These are phyloP conservation scores for Fusarium sp. DNA, from an alignment of 2,329 filamentous ascomycete genomes.

Conservation along the genomic window DNA sequence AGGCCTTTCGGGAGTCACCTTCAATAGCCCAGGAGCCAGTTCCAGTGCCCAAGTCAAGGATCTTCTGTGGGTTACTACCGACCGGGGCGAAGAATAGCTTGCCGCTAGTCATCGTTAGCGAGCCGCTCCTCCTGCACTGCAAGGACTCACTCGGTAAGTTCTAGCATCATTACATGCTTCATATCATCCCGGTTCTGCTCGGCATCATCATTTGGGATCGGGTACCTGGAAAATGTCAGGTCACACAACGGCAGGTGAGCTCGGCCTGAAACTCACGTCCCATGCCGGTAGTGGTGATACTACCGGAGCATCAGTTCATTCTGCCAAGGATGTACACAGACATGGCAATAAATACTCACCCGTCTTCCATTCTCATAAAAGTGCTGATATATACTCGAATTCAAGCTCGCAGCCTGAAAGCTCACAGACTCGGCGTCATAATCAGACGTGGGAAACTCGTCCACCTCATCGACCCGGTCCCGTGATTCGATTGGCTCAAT, in stretches of 20 bases:
- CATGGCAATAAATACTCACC: not conserved
- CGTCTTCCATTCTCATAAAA: slow-evolving; percentile 41
- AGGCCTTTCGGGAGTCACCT: not conserved
- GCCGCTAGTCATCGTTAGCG: slow-evolving; percentile 20
- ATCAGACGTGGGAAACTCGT: slow-evolving; percentile 37
- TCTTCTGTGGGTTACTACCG: slow-evolving; percentile 26
- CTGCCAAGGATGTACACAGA: not conserved
- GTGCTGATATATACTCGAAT: slow-evolving; percentile 39
- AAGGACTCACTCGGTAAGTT: slow-evolving; percentile 38
- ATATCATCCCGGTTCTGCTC: slow-evolving; percentile 43
- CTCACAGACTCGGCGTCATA: slow-evolving; percentile 27
- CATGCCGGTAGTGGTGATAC: slow-evolving; percentile 42
- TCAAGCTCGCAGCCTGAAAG: slow-evolving; percentile 35
- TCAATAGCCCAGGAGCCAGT: slow-evolving; percentile 42
- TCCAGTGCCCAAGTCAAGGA: slow-evolving; percentile 38
- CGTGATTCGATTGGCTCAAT: not conserved
- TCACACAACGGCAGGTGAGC: not conserved
- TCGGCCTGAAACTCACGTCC: slow-evolving; percentile 23
- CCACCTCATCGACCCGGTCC: slow-evolving; percentile 16
- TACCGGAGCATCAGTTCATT: not conserved
- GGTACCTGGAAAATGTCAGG: slow-evolving; percentile 39
- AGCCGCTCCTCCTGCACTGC: fast-evolving
- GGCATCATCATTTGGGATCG: slow-evolving; percentile 43
- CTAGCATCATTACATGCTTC: slow-evolving; percentile 48
- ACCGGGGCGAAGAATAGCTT: slow-evolving; percentile 37